Percentiles rank a stretch among this genome's conserved stretches.
These are phyloP conservation scores for Annona cherimola DNA, from an alignment of 164 flowering plant genomes.

Conservation along the genomic window DNA sequence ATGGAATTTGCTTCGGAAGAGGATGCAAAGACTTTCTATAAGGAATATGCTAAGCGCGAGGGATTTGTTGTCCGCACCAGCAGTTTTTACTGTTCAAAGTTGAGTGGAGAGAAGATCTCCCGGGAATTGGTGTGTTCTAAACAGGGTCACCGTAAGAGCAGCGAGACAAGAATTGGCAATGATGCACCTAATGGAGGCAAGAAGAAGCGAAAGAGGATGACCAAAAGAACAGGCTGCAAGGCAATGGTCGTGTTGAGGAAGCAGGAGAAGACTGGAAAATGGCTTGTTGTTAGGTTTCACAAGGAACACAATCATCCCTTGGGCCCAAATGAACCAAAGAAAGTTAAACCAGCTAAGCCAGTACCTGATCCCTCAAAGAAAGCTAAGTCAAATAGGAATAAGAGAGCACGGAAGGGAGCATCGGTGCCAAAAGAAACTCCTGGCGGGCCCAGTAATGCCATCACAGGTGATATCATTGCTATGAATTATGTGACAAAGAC, in stretches of 20 bases:
- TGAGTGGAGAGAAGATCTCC: conserved; percentile 2
- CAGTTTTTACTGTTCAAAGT: conserved; percentile 7
- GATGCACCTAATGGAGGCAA: not conserved
- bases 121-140: conserved; percentile 13
- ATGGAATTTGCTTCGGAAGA: conserved; percentile 12
- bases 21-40: conserved; percentile 10
- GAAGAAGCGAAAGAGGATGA: conserved; percentile 1
- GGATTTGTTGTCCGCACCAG: conserved; percentile 9
- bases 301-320: conserved; percentile 11
- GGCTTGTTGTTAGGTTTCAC: conserved; percentile 9
- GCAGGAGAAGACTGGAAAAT: conserved; percentile 9
- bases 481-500: conserved; percentile 2
- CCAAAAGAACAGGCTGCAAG: conserved; percentile 11
- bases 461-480: not conserved
- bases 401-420: not conserved
- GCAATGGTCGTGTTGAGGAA: conserved; percentile 11
- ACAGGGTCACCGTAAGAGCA: conserved; percentile 2
- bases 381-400: not conserved
- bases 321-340: not conserved
- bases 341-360: not conserved
- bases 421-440: not conserved
- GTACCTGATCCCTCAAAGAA: not conserved
- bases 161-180: not conserved
- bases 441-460: not conserved
- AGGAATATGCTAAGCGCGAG: conserved; percentile 8